Percentiles rank a stretch among this genome's conserved stretches.
These are phyloP conservation scores for Leptographium galeiforme DNA, from an alignment of 2,329 filamentous ascomycete species.

Conservation along the genomic window DNA sequence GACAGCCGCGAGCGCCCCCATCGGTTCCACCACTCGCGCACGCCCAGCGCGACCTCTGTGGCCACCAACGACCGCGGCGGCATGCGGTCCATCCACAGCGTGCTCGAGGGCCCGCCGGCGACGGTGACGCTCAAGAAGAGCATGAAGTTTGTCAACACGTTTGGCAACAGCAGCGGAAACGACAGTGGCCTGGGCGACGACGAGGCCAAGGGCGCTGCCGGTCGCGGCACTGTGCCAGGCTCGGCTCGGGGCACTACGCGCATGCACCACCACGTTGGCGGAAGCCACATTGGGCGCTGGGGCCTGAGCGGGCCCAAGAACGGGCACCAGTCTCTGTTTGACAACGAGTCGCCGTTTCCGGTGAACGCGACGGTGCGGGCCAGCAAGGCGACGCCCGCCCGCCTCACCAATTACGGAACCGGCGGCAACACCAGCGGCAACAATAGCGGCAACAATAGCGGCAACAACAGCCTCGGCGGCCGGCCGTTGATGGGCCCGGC, in stretches of 20 bases:
- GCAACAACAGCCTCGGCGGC: slow-evolving; percentile 22
- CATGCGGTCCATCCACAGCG: slow-evolving; percentile 51
- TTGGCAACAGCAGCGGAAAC: slow-evolving; percentile 47
- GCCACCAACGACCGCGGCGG: slow-evolving; percentile 51
- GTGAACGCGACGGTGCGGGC: slow-evolving; percentile 42
- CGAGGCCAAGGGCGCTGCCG: slow-evolving; percentile 45
- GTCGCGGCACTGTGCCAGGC: slow-evolving; percentile 46
- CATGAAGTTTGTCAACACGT: slow-evolving; percentile 90
- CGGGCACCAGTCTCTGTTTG: slow-evolving; percentile 57
- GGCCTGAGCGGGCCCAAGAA: slow-evolving; percentile 54
- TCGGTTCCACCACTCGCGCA: slow-evolving; percentile 69
- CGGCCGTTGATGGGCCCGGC: slow-evolving; percentile 55
- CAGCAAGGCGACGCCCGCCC: slow-evolving; percentile 29
- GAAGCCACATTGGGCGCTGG: slow-evolving; percentile 49
- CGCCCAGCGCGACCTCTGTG: slow-evolving; percentile 84
- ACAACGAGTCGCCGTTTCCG: slow-evolving; percentile 62
- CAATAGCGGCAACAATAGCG: slow-evolving; percentile 20
- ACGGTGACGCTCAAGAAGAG: slow-evolving; percentile 63
- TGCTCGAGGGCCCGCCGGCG: slow-evolving; percentile 39
- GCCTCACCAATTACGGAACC: no score
- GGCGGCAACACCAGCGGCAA: neutral
- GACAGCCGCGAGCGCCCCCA: slow-evolving; percentile 49
- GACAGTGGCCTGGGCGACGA: slow-evolving; percentile 48
- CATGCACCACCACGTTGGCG: slow-evolving; percentile 55
- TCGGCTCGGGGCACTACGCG: slow-evolving; percentile 53